Evolutionary conservation across 257 asterid genomes (phyloP), one percentile per base, ranked within the genome.

Genomic region (Leptodermis oblonga): DNA sequence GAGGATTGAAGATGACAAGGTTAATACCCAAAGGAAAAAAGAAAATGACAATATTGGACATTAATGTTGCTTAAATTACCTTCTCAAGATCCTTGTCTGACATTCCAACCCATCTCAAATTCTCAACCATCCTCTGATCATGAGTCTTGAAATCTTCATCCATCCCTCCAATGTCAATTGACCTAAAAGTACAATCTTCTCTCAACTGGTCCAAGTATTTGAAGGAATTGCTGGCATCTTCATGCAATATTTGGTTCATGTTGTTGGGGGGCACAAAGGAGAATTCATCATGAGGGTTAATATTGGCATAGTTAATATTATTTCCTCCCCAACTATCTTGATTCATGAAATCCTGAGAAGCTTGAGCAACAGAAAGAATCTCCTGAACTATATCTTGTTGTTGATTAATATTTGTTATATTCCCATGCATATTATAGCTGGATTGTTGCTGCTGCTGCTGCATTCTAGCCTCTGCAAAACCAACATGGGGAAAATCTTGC

Each of bases 301-400:
- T 13, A 13, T 77, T 68, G 26, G 20, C 70, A 77, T 56, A 55
- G 9, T 12, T 22, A 22, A 20, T 52, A 20, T 10, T 10, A 23
- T 70, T 61, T 68, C 86, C 90, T 45, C 75, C 77, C 81, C 84
- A 77, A 1, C 74, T 14, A 6, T 82, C 88, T 67, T 84, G 90
- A 74, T 84, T 86, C 75, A 84, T 90, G 60, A 87, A 82, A 54
- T 86, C 73, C 15, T 90, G 88, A 41, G 98, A 90, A 74, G 93
- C 91, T 70, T 92, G 95, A 42, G 95, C 97, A 17, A 90, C 92
- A 4, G 96, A 88, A 11, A 87, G 85, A 48, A 88, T 93, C 81
- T 91, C 96, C 36, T 88, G 87, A 4, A 94, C 84, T 60, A 86
- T 82, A 65, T 89, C 87, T 1, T 80, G 82, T 58, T 85, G 90